These are phyloP conservation scores for Phlebiopsis gigantea DNA, from an alignment of 768 basidiomycete species.

Conservation along the genomic window DNA sequence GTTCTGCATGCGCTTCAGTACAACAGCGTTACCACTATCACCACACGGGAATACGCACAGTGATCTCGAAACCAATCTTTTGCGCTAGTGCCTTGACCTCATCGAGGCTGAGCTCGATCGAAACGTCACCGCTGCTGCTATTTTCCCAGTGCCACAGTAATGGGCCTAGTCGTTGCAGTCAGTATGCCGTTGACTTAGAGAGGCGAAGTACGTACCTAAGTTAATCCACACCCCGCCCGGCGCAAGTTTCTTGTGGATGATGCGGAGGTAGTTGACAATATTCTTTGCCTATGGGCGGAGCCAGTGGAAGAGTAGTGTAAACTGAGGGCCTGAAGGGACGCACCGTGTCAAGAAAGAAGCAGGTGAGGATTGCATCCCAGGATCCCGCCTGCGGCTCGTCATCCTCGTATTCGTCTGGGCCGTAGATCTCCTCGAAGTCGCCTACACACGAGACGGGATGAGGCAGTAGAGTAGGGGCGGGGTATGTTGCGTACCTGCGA, in stretches of 20 bases:
- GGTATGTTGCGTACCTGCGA: slow-evolving; percentile 55
- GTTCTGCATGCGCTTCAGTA: slow-evolving; percentile 45
- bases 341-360: slow-evolving; percentile 97
- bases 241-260: slow-evolving; percentile 76
- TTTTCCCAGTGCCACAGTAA: slow-evolving; percentile 98
- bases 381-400: slow-evolving; percentile 66
- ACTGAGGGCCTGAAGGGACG: slow-evolving; percentile 16
- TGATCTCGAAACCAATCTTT: slow-evolving; percentile 76
- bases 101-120: slow-evolving; percentile 85
- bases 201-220: slow-evolving; percentile 44
- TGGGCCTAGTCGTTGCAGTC: slow-evolving; percentile 56
- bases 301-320: neutral
- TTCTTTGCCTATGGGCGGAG: slow-evolving; percentile 69
- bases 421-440: slow-evolving; percentile 93
- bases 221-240: slow-evolving; percentile 93
- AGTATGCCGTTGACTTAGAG: neutral
- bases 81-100: slow-evolving; percentile 76
- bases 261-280: slow-evolving; percentile 84
- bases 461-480: neutral
- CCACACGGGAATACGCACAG: too few species aligned
- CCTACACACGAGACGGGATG: slow-evolving; percentile 35
- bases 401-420: slow-evolving; percentile 35
- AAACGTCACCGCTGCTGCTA: slow-evolving; percentile 71
- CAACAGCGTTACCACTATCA: too few species aligned
- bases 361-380: slow-evolving; percentile 90